Evolutionary conservation across 1,284 basidiomycete species (phyloP).

Genomic region (Cutaneotrichosporon cyanovorans): DNA sequence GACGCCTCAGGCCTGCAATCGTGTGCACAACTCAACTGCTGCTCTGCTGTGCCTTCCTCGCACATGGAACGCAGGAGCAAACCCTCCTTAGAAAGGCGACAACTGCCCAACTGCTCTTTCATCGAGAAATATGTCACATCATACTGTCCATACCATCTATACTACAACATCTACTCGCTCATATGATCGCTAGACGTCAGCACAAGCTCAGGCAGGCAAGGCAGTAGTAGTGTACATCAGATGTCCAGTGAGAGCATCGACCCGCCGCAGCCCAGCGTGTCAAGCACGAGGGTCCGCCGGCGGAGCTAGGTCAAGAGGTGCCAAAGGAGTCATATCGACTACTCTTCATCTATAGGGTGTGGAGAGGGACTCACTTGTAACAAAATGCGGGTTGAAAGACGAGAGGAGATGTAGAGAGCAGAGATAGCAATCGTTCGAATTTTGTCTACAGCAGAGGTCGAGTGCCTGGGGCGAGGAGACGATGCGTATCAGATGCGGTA

Average conservation of each 20-base stretch:
- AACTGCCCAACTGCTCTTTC: too few species aligned
- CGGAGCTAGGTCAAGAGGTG: constrained; percentile 43
- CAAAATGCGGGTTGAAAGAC: background rate
- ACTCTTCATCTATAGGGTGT: constrained; percentile 36
- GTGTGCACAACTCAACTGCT: too few species aligned
- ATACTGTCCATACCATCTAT: too few species aligned
- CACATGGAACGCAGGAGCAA: too few species aligned
- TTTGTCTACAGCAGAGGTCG: background rate
- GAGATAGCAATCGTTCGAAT: background rate
- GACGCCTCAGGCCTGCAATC: too few species aligned
- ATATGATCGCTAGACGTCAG: background rate
- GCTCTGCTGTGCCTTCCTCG: too few species aligned
- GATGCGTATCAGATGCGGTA: background rate
- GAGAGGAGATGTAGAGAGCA: background rate
- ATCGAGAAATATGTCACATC: too few species aligned
- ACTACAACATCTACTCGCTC: too few species aligned
- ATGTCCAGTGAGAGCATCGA: constrained; percentile 21
- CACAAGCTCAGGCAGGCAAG: background rate
- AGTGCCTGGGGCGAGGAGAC: background rate
- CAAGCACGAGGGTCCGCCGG: constrained; percentile 5
- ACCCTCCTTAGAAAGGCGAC: too few species aligned
- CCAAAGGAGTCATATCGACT: constrained; percentile 39
- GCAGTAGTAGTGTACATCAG: constrained; percentile 9
- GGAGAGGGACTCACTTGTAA: background rate
- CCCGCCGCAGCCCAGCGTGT: constrained; percentile 3